Evolutionary conservation across 192 early-diverging fungal genomes (phyloP).

Genomic region (Coemansia sp.): DNA sequence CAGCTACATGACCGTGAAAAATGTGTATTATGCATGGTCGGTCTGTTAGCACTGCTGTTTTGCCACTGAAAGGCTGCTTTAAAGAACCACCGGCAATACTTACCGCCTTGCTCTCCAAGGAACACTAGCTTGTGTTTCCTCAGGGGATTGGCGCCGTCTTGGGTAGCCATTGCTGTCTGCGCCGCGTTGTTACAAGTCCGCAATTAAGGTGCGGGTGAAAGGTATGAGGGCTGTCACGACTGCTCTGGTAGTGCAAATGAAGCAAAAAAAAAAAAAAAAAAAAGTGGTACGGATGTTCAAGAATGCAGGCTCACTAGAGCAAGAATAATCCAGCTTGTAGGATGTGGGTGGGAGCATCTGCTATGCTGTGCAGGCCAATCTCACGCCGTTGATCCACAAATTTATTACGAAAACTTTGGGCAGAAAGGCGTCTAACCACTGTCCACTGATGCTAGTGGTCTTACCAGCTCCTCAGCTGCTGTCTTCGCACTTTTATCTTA

Average conservation of each 20-base stretch:
- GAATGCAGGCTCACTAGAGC: neutral
- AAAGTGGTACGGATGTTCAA: neutral
- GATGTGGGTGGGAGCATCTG: neutral
- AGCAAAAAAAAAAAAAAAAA: neutral
- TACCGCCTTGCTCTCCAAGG: constrained; percentile 98
- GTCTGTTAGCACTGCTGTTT: neutral
- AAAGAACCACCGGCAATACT: constrained; percentile 4
- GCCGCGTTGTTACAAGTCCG: neutral
- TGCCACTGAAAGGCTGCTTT: neutral
- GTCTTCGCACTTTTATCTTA: neutral
- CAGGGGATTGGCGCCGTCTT: constrained; percentile 61
- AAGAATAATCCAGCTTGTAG: neutral
- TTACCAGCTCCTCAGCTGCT: neutral
- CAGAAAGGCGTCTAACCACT: neutral
- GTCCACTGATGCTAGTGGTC: neutral
- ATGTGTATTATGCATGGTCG: neutral
- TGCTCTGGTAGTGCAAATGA: neutral
- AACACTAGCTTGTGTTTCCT: constrained; percentile 99
- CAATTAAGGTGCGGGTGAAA: neutral
- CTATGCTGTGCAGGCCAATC: neutral
- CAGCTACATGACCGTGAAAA: constrained; percentile 60
- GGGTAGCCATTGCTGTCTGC: constrained; percentile 29
- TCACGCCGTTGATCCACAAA: neutral
- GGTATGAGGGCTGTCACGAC: neutral
- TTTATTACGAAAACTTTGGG: neutral